phyloP scores from a whole-genome alignment of 139 green algal species.

The Asterochloris sp. region DNA sequence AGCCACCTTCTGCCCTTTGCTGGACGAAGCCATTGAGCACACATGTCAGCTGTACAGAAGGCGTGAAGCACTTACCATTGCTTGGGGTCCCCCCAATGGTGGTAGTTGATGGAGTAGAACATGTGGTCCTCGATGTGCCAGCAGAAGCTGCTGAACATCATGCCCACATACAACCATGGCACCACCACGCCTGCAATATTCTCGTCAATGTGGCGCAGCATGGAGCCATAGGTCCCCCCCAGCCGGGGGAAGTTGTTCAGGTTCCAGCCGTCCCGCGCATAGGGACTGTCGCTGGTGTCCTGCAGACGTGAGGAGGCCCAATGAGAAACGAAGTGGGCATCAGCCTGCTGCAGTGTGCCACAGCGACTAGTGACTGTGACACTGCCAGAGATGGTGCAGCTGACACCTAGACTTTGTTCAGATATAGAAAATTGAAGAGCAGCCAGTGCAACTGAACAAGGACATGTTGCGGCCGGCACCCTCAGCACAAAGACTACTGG shows the following conservation, averaged over 20 bases:
- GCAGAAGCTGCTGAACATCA: slow-evolving; percentile 71
- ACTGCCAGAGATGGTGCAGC: background rate
- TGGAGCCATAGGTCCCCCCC: slow-evolving; percentile 36
- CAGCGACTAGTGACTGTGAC: no score
- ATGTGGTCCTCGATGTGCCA: slow-evolving; percentile 91
- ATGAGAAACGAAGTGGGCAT: background rate
- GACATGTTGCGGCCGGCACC: background rate
- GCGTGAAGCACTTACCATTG: slow-evolving; percentile 80
- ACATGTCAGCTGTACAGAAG: slow-evolving; percentile 50
- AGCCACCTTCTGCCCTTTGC: no score
- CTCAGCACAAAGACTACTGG: background rate
- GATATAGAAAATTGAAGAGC: background rate
- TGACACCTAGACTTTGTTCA: background rate
- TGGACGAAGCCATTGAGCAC: no score
- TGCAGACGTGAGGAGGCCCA: background rate
- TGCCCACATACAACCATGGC: slow-evolving; percentile 83
- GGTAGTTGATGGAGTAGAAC: slow-evolving; percentile 92
- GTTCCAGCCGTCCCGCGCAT: slow-evolving; percentile 63
- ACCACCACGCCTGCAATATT: slow-evolving; percentile 43
- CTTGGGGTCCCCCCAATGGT: slow-evolving; percentile 70
- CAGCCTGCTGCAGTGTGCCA: background rate
- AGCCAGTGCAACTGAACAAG: background rate
- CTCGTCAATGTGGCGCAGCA: slow-evolving; percentile 69
- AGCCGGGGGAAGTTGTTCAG: slow-evolving; percentile 69
- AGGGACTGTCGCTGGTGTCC: slow-evolving; percentile 20